Evolutionary conservation across 441 rosid genomes (phyloP), one percentile per base, ranked within the genome.

Genomic region (Geranium incanum): DNA sequence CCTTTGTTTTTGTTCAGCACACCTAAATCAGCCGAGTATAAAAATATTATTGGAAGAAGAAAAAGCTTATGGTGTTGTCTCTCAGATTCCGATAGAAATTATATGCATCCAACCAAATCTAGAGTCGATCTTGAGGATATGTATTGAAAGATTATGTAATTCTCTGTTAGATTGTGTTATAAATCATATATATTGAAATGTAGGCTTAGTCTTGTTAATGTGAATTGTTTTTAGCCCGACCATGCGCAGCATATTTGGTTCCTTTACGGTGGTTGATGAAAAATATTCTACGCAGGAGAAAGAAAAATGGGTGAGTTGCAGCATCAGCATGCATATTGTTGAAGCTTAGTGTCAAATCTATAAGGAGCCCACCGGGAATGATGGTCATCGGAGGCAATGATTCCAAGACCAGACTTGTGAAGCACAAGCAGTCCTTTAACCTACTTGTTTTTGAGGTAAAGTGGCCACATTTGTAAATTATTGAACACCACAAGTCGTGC

Each of bases 401-500:
- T 50, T 50, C 57, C 11, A 50, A 50, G 15, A 50, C 16, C 57
- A 50, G 57, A 50, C 15, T 50, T 50, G 16, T 50, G 5, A n/a
- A 3, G 57, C 57, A 50, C 57, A 50, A 50, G 16, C 57, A 50
- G 57, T 50, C 57, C 57, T 50, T 50, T 50, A 50, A 50, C 16
- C 16, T 50, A 12, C 57, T 50, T 50, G 57, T 50, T 13, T 50
- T 50, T 50, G 16, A 12, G 13, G 57, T 50, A 50, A 50, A 50
- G 57, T 50, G 45, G 45, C 45, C 45, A 5, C 45, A 41, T 41
- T 41, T 41, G 16, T 50, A 12, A n/a, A 50, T 50, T 50, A 50
- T 50, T 50, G 57, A 45, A 45, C 55, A 7, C 55, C 55, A 45
- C n/a, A 45, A 45, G 55, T 45, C 55, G n/a, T 45, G 55, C 57